A percentile compares a stretch with the other conserved stretches of the same genome.
These are phyloP conservation scores for Teratosphaeria nubilosa DNA, from an alignment of 2,329 filamentous ascomycete species.

Conservation along the genomic window DNA sequence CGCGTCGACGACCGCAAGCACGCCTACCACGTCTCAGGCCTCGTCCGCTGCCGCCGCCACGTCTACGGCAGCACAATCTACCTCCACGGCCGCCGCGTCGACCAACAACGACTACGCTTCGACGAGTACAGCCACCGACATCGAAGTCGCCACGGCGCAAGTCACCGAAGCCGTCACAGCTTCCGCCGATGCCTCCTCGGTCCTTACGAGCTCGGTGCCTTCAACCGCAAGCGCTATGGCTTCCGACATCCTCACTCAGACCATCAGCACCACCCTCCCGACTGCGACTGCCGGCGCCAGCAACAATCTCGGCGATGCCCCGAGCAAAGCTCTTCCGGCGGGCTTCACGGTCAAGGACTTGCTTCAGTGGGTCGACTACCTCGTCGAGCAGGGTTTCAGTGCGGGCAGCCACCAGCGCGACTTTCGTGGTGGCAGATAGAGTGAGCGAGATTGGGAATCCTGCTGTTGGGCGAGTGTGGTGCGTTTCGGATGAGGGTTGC, in stretches of 20 bases:
- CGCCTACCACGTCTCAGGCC: not conserved
- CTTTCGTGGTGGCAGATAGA: conserved; percentile 3
- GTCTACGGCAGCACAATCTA: not conserved
- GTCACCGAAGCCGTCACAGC: not conserved
- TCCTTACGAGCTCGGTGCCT: conserved; percentile 1
- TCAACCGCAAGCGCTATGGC: not conserved
- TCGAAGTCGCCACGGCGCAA: conserved; percentile 1
- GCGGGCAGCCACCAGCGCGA: conserved; percentile 13
- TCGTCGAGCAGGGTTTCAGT: conserved; percentile 13
- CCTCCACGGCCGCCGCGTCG: not conserved
- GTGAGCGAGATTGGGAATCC: not conserved
- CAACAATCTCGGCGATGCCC: conserved; percentile 3
- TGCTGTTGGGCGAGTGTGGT: not conserved
- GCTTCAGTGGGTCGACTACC: conserved; percentile 18
- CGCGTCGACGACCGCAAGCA: conserved; percentile 1
- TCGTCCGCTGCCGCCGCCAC: conserved; percentile 1
- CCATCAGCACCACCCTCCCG: conserved; percentile 2
- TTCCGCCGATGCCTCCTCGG: conserved; percentile 4
- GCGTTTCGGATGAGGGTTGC: not conserved
- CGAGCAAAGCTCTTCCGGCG: conserved; percentile 16
- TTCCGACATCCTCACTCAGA: not conserved
- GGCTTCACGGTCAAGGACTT: conserved; percentile 19
- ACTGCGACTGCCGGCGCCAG: not conserved
- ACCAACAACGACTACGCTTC: conserved; percentile 1
- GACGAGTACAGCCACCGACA: not conserved